phyloP scores from a whole-genome alignment of 495 filamentous ascomycete species.

The Melanomma pulvis-pyrius region DNA sequence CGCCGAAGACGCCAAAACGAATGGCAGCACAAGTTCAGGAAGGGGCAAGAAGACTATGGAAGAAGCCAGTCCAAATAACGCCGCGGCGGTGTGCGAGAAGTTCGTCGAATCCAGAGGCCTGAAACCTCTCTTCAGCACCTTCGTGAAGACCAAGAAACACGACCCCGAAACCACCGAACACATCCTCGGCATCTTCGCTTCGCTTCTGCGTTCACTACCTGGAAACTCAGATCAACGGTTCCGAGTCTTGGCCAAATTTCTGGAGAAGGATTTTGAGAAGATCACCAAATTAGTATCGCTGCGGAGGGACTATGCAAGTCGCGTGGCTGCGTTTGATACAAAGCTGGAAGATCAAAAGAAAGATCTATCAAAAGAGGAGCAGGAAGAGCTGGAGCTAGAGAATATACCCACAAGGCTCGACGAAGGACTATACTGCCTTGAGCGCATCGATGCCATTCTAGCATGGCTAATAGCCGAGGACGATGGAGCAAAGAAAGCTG shows the following conservation, averaged over 20 bases:
- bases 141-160: constrained; percentile 80
- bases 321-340: constrained; percentile 66
- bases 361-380: constrained; percentile 54
- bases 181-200: constrained; percentile 84
- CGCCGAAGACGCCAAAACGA: not conserved
- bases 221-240: constrained; percentile 79
- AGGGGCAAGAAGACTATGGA: constrained; percentile 1
- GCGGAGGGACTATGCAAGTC: constrained; percentile 69
- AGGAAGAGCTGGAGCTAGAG: constrained; percentile 70
- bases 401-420: constrained; percentile 86
- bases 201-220: constrained; percentile 77
- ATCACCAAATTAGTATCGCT: constrained; percentile 68
- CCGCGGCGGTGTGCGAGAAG: constrained; percentile 65
- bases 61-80: constrained; percentile 27
- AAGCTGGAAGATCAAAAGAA: constrained; percentile 62
- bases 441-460: constrained; percentile 84
- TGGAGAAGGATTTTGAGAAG: constrained; percentile 92
- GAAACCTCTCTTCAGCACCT: constrained; percentile 80
- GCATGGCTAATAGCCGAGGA: constrained; percentile 96
- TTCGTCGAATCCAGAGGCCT: constrained; percentile 84
- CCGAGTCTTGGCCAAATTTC: constrained; percentile 87
- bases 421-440: constrained; percentile 81
- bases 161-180: constrained; percentile 76
- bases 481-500: constrained; percentile 69
- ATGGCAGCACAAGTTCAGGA: constrained; percentile 1